Evolutionary conservation across 2,329 filamentous ascomycete genomes (phyloP), one percentile per base, ranked within the genome.

Genomic region (Claviceps pazoutovae): DNA sequence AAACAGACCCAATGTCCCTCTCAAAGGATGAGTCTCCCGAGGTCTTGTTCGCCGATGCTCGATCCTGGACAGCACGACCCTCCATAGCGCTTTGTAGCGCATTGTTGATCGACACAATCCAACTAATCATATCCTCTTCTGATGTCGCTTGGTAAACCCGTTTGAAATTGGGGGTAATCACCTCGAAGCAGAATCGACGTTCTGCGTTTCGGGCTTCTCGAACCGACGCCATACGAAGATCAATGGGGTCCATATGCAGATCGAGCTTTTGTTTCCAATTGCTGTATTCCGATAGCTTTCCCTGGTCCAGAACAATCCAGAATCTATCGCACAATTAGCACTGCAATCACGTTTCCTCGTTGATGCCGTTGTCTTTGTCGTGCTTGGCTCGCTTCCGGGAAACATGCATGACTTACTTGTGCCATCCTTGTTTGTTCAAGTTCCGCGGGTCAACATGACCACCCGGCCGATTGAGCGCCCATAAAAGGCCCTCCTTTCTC

Each of bases 231-330:
- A 97, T 93, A 38, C 93, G 86, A 46, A 98, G 74, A 66, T 98
- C 94, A 57, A 98, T 97, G 0, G 93, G 93, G 2, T 97, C 93
- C 82, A 95, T 97, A 65, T 98, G 94, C 26, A 97, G 74, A 67
- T 98, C 93, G 23, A 98, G 78, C 65, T 82, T 91, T 65, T 98
- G 88, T 69, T 98, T 98, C 93, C 93, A 98, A 66, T 98, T 97
- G 65, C 90, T 95, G 68, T 98, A 98, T 64, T 98, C 93, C 1
- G 91, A 96, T 16, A 98, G 76, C 65, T 93, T 95, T 23, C 93
- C 93, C 67, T 95, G 90, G 64, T 97, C 94, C 45, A 98, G 75
- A 2, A 98, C 93, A 57, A 98, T 94, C 93, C 93, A 98, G 69
- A 97, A 98, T 64, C 89, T 94, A 60, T 41, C 21, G 5, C n/a